Evolutionary conservation across 2,329 filamentous ascomycete species (phyloP).

Genomic region (Cladosporium oxysporum): DNA sequence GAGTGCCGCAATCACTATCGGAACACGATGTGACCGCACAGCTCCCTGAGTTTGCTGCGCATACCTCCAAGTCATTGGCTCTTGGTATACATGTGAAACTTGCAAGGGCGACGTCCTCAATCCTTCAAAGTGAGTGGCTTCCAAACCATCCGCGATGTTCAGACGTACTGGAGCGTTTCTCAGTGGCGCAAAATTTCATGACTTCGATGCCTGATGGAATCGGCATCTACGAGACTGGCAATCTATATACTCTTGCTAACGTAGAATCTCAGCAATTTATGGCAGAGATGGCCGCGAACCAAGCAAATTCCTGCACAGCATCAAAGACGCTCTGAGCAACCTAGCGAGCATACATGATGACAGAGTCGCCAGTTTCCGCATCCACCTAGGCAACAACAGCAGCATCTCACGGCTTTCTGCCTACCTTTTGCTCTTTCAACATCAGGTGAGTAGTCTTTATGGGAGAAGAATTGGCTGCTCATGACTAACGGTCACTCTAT

Average conservation of each 20-base stretch:
- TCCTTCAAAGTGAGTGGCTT: constrained; percentile 45
- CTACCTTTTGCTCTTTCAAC: constrained; percentile 29
- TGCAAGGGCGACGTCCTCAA: constrained; percentile 47
- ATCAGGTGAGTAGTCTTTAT: constrained; percentile 24
- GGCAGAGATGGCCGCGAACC: constrained; percentile 25
- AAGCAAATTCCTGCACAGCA: constrained; percentile 26
- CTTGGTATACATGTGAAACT: constrained; percentile 51
- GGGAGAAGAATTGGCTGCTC: background rate
- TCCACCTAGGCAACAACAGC: constrained; percentile 25
- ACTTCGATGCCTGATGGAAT: background rate
- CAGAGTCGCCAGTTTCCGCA: constrained; percentile 23
- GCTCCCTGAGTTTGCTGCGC: constrained; percentile 47
- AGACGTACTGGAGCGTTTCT: background rate
- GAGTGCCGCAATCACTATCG: constrained; percentile 51
- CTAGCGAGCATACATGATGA: constrained; percentile 28
- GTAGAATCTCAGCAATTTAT: constrained; percentile 26
- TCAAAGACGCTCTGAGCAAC: constrained; percentile 28
- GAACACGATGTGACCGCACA: constrained; percentile 55
- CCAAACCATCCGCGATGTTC: background rate
- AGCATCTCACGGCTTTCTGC: constrained; percentile 28
- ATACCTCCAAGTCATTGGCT: constrained; percentile 42
- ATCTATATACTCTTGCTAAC: background rate
- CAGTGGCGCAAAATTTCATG: background rate
- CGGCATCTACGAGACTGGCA: background rate
- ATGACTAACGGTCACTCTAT: constrained; percentile 5